Base-by-base conservation (phyloP, 1,284 basidiomycete species). In the Jaminaea rosea region DNA sequence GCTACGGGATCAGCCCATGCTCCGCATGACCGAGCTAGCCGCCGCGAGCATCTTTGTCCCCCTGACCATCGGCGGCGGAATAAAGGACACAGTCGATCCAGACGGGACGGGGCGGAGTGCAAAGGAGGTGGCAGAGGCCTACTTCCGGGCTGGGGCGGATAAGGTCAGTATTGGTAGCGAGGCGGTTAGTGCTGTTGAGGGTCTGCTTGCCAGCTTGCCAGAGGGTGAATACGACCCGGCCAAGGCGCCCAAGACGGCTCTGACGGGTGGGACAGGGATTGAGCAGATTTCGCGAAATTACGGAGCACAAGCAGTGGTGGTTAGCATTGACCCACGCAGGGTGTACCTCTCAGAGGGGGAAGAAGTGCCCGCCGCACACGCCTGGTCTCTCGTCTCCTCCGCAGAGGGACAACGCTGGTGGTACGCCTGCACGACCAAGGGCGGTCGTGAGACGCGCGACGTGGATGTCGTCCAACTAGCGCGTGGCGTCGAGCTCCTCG, bases 1-100 rank as follows among this genome's bases (percentile, higher is more conserved):
- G 0, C 80, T 99, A 37, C 84, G 81, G 49, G 94, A 98, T 76
- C 94, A 98, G 76, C 94, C 94, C 0, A 98, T 99, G 94, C 82
- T 99, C 50, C 85, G 88, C 41, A 87, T 99, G 64, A 88, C 98
- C 47, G 84, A 87, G 50, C 83, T 84, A 0, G 87, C 92, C 0
- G 92, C 94, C 0, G 84, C 88, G 73, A 83, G 83, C 47, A 83
- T 97, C 46, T 98, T 94, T 74, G 91, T 99, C 1, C 94, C 94
- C n/a, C 82, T 99, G 47, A 98, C 94, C 17, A 93, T 99, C 62
- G 94, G 94, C 28, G 94, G 94, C 29, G 94, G 94, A 0, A 98
- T 99, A 79, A 93, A 91, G 76, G 92, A 97, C 76, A 86, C 84
- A 9, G 79, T 88, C 62, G 94, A 99, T 72, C 94, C 94, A 0